Evolutionary conservation across 352 stramenopile species (phyloP), one percentile per base, ranked within the genome.

Genomic region (Pythium myriotylum): DNA sequence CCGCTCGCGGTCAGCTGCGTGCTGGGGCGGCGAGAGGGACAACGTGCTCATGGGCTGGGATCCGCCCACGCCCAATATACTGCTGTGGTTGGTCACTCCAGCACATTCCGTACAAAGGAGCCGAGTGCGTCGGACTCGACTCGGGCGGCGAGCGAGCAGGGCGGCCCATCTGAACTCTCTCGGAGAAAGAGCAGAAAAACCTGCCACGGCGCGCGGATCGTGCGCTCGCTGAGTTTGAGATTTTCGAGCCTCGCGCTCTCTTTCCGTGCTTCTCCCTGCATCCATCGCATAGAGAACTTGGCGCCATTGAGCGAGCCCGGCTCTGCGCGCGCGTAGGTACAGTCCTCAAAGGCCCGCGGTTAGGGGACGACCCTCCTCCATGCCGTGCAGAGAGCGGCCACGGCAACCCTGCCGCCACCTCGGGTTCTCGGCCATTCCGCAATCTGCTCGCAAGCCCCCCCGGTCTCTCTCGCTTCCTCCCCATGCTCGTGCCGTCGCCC

Each of bases 271-370:
- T 29, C 19, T 26, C 33, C 22, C 22, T 51, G 22, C 43, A 51
- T 29, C 43, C 43, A 51, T 51, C 43, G 20, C 41, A 48, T 24
- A 24, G 17, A 8, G 41, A 27, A 20, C 10, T 46, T 19, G 40
- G 23, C 41, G 41, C 22, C 22, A 23, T 9, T 20, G 7, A 51
- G 16, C 16, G 2, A 12, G 48, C 20, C 48, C 22, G 48, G 48
- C 48, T 55, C 48, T 55, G 8, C 17, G 16, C 48, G 0, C 5
- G 32, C 14, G 46, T 37, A 20, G 16, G 27, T 27, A 23, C 48
- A 27, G 35, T n/a, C 17, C 39, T 41, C 53, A 41, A 40, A 42
- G 41, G 40, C 52, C 40, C 42, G 53, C 42, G 53, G 53, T 39
- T 60, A 60, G 53, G 53, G 40, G 14, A 52, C 39, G 12, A n/a